Evolutionary conservation across 768 basidiomycete genomes (phyloP).

Genomic region (Boletus rubescentipes): DNA sequence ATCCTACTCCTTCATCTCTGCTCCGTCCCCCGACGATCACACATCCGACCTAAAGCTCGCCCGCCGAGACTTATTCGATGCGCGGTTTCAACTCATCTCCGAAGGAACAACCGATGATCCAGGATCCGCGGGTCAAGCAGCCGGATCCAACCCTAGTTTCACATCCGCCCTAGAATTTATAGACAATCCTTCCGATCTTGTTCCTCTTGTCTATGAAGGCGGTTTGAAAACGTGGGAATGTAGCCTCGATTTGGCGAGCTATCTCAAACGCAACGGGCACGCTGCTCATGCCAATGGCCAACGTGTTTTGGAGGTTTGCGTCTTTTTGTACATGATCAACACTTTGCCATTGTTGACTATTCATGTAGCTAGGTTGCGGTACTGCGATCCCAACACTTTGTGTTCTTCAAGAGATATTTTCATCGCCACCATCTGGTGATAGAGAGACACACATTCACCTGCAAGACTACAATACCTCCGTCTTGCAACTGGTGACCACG

Average conservation of each 20-base stretch:
- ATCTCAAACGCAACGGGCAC: conserved; percentile 42
- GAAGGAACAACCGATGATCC: conserved; percentile 42
- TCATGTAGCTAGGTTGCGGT: conserved; percentile 81
- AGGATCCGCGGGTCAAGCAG: conserved; percentile 22
- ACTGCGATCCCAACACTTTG: conserved; percentile 84
- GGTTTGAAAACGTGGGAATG: conserved; percentile 99
- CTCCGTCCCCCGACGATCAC: conserved; percentile 43
- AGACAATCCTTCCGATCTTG: conserved; percentile 84
- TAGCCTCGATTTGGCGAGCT: conserved; percentile 79
- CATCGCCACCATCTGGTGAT: conserved; percentile 17
- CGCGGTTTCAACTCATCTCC: conserved; percentile 88
- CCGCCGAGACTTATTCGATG: conserved; percentile 91
- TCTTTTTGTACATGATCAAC: background rate
- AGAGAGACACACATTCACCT: conserved; percentile 61
- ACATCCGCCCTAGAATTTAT: conserved; percentile 57
- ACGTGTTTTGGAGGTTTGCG: conserved; percentile 66
- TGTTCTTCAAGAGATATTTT: conserved; percentile 63
- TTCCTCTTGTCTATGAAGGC: conserved; percentile 92
- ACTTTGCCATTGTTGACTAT: background rate
- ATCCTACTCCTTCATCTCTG: conserved; percentile 72
- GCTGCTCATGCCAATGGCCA: conserved; percentile 42
- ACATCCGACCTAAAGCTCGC: conserved; percentile 41
- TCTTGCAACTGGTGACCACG: conserved; percentile 74
- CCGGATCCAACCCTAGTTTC: background rate
- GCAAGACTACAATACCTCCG: conserved; percentile 90